phyloP scores from a whole-genome alignment of 768 basidiomycete species.

The Hypholoma fasciculare region DNA sequence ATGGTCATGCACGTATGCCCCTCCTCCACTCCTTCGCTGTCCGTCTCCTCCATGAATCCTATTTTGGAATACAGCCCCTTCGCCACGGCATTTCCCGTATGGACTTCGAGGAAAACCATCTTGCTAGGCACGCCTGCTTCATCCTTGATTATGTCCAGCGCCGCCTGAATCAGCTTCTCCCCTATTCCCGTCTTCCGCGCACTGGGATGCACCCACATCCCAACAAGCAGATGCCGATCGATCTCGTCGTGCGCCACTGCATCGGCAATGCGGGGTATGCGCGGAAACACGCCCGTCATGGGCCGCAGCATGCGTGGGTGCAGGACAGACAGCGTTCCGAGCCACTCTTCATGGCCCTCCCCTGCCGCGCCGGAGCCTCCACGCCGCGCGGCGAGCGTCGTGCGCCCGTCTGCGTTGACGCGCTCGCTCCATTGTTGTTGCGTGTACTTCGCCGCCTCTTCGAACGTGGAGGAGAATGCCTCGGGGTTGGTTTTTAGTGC shows the following conservation, averaged over 20 bases:
- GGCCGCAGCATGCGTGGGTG: constrained; percentile 4
- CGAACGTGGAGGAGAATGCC: constrained; percentile 12
- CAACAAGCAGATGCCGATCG: constrained; percentile 9
- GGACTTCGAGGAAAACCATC: neutral
- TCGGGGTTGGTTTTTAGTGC: constrained; percentile 8
- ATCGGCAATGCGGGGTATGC: neutral
- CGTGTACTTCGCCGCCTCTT: neutral
- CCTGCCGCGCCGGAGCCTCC: neutral
- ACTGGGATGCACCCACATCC: constrained; percentile 16
- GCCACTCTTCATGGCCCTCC: constrained; percentile 2
- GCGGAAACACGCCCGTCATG: neutral
- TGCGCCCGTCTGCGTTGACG: constrained; percentile 4
- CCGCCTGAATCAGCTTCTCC: constrained; percentile 3
- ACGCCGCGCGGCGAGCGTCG: neutral
- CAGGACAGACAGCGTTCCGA: constrained; percentile 9
- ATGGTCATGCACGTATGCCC: neutral
- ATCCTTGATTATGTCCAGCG: constrained; percentile 2
- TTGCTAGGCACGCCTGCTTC: neutral
- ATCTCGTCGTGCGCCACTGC: neutral
- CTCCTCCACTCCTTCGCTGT: neutral
- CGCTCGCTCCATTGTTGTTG: constrained; percentile 3
- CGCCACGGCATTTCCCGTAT: neutral
- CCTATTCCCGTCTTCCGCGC: constrained; percentile 6
- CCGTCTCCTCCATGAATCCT: neutral
- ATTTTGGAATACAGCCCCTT: neutral